Evolutionary conservation across 768 basidiomycete species (phyloP).

Genomic region (Mycena vulgaris): DNA sequence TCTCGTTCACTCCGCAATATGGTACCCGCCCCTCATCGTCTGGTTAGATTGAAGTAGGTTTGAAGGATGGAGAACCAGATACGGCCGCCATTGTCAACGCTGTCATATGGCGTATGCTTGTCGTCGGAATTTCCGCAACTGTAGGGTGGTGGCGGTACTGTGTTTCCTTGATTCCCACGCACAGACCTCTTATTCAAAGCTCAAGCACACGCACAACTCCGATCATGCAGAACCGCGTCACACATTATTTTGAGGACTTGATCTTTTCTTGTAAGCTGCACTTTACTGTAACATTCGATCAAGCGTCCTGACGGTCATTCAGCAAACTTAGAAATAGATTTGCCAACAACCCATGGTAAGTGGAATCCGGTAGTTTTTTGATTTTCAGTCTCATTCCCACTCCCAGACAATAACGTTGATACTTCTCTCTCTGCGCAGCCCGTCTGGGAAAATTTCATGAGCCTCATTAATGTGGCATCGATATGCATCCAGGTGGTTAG

Average conservation of each 20-base stretch:
- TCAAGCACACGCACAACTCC: constrained; percentile 13
- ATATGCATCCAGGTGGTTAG: constrained; percentile 42
- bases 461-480: constrained; percentile 41
- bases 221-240: constrained; percentile 37
- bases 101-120: constrained; percentile 23
- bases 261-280: constrained; percentile 46
- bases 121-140: constrained; percentile 26
- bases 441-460: constrained; percentile 40
- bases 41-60: constrained; percentile 34
- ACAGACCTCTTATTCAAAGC: background rate
- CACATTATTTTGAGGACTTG: constrained; percentile 45
- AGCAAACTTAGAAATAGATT: constrained; percentile 34
- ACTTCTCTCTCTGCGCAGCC: constrained; percentile 10
- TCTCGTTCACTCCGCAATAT: background rate
- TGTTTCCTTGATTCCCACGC: background rate
- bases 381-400: background rate
- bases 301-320: constrained; percentile 35
- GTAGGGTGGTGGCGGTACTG: constrained; percentile 28
- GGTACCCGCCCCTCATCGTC: background rate
- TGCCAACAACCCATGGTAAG: constrained; percentile 34
- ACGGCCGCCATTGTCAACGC: constrained; percentile 24
- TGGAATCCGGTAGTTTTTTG: background rate
- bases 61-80: constrained; percentile 30
- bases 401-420: constrained; percentile 27
- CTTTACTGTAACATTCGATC: constrained; percentile 29